Evolutionary conservation across 768 basidiomycete genomes (phyloP).

Genomic region (Lyophyllum decastes): DNA sequence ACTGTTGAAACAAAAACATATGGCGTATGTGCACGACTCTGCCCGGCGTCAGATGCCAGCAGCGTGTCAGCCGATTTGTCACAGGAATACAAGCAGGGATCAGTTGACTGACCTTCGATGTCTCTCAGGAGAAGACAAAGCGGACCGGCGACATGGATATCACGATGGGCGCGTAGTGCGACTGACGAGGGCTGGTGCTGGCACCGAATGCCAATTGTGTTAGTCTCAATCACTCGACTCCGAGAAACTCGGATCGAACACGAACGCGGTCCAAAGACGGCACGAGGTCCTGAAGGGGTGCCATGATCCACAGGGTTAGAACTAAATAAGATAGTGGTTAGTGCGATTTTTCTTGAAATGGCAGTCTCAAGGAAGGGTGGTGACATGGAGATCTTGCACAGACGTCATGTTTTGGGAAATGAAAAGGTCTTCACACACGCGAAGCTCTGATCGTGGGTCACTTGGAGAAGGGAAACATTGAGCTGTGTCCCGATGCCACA

Average conservation of each 20-base stretch:
- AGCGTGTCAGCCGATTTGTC: not conserved
- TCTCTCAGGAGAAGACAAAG: not conserved
- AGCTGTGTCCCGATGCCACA: not conserved
- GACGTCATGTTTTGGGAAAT: conserved; percentile 9
- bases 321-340: conserved; percentile 16
- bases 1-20: not conserved
- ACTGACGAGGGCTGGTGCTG: not conserved
- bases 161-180: not conserved
- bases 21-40: not conserved
- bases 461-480: not conserved
- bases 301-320: conserved; percentile 5
- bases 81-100: not conserved
- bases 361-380: conserved; percentile 16
- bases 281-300: conserved; percentile 10
- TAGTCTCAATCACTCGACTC: conserved; percentile 1
- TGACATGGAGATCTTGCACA: not conserved
- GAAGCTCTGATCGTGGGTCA: not conserved
- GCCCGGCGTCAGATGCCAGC: not conserved
- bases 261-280: not conserved
- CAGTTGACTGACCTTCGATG: not conserved
- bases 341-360: conserved; percentile 13
- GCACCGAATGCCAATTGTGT: conserved; percentile 9
- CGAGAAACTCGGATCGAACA: conserved; percentile 12
- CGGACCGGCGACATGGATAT: conserved; percentile 6
- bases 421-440: conserved; percentile 3